Evolutionary conservation across 2,329 filamentous ascomycete genomes (phyloP), one percentile per base, ranked within the genome.

Genomic region (Nothophoma quercina): DNA sequence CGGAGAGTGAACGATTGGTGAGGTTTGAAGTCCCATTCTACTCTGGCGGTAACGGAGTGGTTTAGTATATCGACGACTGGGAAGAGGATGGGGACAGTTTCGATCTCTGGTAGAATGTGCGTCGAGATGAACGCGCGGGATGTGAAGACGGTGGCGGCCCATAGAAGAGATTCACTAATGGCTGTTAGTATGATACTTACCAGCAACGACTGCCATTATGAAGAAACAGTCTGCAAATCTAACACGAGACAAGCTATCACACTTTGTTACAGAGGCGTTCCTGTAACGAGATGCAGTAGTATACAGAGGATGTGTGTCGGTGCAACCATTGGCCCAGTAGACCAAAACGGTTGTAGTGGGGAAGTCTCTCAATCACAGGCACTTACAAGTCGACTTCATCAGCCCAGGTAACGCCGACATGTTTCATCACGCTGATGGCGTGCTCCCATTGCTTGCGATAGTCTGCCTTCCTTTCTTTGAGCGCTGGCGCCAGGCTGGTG

Each of bases 101-200:
- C 64, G 15, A 54, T 44, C 28, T 58, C 59, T 4, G 71, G 71
- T 18, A 73, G 57, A 10, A 69, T 64, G 21, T 65, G 62, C 26
- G 62, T 68, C 18, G 79, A 81, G 13, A 78, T 77, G 60, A 83
- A 83, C 13, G 78, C 77, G 25, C 81, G 77, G 4, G 80, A 82
- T 4, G 78, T 78, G 60, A 78, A 80, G 18, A 83, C 78, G 5
- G 79, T 81, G 13, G 79, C 75, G n/a, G 81, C 78, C 78, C 81
- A 82, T 32, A 74, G 64, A 56, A 77, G 80, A 12, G 78, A 72
- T 32, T 78, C 68, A 76, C 80, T 82, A 65, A 15, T 32, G 34
- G 4, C 19, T 8, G 56, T 69, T 50, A 70, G 67, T 55, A 25
- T 38, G 35, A 15, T 25, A 46, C 21, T 26, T 35, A 36, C 28